Base-by-base conservation (phyloP, 768 basidiomycete species). In the Hypholoma sublateritium region DNA sequence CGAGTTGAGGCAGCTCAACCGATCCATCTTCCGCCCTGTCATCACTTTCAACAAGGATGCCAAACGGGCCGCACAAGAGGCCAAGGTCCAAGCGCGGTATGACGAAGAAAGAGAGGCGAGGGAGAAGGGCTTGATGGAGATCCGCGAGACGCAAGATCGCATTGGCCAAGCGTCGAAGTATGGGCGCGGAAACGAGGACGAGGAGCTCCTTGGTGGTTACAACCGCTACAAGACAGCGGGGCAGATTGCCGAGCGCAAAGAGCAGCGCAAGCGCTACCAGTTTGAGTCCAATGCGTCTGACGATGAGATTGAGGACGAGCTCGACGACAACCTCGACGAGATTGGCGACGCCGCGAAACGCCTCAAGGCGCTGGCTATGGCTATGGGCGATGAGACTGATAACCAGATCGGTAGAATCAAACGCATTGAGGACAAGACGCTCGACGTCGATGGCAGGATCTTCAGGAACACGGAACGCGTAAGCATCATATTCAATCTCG, bases 1-100 rank as follows among this genome's bases (percentile, higher is more conserved):
- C 59, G 95, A 98, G 71, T 85, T 99, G 54, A 95, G 94, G 73
- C 82, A 95, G 69, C 85, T 99, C 55, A 98, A 98, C 72, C 84
- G 87, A 34, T 95, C 93, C 37, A 98, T 99, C 69, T 98, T 99
- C 79, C 84, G 88, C 48, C 95, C 93, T 8, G 93, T 85, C 55
- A 87, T 97, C 62, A 87, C 88, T 0, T 96, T 90, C 72, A 96
- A 98, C 78, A 99, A 97, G 72, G 88, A 93, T 36, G 81, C 80
- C 16, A 98, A 98, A 72, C 91, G 94, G 48, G 83, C 84, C 4
- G 92, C 90, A 13, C 86, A 93, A 64, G 94, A 97, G 67, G 83
- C 84, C 28, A 91, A 93, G 68, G 77, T 97, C 21, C 83, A 87
- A 70, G 74, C 85, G 48, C 93, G 94, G 13, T 95, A 95, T 66